These are phyloP conservation scores for Starmerella cellae DNA, from an alignment of 805 yeast species.

Conservation along the genomic window DNA sequence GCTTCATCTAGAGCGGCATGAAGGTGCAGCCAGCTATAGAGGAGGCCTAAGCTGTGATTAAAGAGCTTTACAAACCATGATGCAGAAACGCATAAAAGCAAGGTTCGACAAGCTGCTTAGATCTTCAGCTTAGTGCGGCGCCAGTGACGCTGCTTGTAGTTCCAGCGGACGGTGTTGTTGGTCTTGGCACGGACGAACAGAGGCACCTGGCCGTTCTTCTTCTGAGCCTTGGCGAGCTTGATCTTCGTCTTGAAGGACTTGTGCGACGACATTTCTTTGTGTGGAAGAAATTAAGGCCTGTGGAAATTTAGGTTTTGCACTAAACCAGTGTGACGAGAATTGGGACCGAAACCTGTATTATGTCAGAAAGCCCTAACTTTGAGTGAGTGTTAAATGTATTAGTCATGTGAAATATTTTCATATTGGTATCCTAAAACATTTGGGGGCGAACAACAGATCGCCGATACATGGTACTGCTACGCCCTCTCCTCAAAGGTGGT, in stretches of 20 bases:
- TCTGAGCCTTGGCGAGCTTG: slow-evolving; percentile 97
- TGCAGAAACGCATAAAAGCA: not conserved
- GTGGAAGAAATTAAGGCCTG: not conserved
- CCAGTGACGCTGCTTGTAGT: slow-evolving; percentile 99
- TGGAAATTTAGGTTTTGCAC: not conserved
- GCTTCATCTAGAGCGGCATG: not conserved
- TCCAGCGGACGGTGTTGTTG: slow-evolving; percentile 76
- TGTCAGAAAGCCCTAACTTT: not conserved
- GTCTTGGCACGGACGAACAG: slow-evolving; percentile 99
- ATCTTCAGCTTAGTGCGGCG: slow-evolving; percentile 98
- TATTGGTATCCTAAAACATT: no score
- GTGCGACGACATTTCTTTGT: slow-evolving; percentile 35
- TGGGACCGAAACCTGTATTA: not conserved
- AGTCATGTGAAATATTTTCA: no score
- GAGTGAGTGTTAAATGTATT: not conserved
- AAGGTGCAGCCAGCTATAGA: not conserved
- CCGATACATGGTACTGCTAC: no score
- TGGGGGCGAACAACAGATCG: no score
- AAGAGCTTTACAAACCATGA: no score
- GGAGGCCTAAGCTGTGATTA: no score
- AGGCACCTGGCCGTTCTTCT: slow-evolving; percentile 99
- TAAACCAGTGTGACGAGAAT: no score
- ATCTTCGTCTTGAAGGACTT: slow-evolving; percentile 94
- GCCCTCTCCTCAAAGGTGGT: no score
- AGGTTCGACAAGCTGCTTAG: slow-evolving; percentile 37